Percentiles rank a stretch among this genome's conserved stretches.
phyloP scores from a whole-genome alignment of 2,329 filamentous ascomycete genomes.

The Penicillium sp. region DNA sequence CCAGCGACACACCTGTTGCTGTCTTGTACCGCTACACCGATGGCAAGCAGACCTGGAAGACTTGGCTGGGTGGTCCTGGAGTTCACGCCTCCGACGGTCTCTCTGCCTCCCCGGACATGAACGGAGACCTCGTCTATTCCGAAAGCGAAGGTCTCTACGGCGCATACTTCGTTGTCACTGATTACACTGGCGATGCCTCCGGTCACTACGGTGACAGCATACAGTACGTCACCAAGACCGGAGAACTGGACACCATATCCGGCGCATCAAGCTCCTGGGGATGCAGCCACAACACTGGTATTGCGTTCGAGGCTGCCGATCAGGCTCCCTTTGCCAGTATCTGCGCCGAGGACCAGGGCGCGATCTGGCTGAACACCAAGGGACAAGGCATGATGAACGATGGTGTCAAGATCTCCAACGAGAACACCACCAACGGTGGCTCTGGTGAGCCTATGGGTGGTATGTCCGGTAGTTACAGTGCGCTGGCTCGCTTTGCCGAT shows the following conservation, averaged over 20 bases:
- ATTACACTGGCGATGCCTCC: slow-evolving; percentile 59
- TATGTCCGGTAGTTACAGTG: slow-evolving; percentile 67
- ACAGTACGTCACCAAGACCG: slow-evolving; percentile 57
- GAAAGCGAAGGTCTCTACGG: slow-evolving; percentile 62
- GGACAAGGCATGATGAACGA: slow-evolving; percentile 59
- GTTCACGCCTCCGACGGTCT: slow-evolving; percentile 57
- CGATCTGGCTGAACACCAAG: slow-evolving; percentile 68
- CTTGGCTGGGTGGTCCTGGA: slow-evolving; percentile 63
- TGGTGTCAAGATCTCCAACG: slow-evolving; percentile 67
- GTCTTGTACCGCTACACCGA: slow-evolving; percentile 65
- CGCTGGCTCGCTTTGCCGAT: slow-evolving; percentile 60
- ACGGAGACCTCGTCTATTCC: slow-evolving; percentile 68
- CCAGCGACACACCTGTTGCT: slow-evolving; percentile 58
- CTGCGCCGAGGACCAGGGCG: slow-evolving; percentile 68
- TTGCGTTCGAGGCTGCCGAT: slow-evolving; percentile 66
- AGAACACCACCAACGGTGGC: slow-evolving; percentile 66
- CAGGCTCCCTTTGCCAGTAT: slow-evolving; percentile 63
- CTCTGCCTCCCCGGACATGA: slow-evolving; percentile 63
- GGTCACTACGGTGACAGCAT: slow-evolving; percentile 67
- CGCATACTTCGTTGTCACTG: slow-evolving; percentile 67
- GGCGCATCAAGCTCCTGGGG: slow-evolving; percentile 65
- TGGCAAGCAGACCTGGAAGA: slow-evolving; percentile 64
- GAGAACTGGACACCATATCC: slow-evolving; percentile 57
- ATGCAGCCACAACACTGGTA: slow-evolving; percentile 70
- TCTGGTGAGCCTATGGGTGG: slow-evolving; percentile 66